phyloP scores from a whole-genome alignment of 352 stramenopile species.

The Phytopythium chamaehyphon region DNA sequence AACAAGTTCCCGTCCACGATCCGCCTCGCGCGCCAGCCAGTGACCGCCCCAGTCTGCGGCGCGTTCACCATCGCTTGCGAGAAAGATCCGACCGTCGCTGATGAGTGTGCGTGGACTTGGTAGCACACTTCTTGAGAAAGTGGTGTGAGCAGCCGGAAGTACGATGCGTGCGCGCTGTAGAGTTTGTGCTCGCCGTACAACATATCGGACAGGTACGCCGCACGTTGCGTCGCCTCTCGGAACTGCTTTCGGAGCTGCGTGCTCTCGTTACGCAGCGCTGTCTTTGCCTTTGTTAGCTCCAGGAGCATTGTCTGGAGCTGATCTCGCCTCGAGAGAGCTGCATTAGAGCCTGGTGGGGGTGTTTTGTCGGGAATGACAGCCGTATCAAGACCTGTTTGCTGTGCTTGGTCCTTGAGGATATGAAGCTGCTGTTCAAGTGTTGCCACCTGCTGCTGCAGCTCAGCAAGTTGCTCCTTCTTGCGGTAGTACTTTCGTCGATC shows the following conservation, averaged over 20 bases:
- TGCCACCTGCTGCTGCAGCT: no score
- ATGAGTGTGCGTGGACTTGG: slow-evolving; percentile 9
- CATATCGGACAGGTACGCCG: slow-evolving; percentile 15
- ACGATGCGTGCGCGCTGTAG: slow-evolving; percentile 11
- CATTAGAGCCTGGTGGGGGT: no score
- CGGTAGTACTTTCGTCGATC: slow-evolving; percentile 27
- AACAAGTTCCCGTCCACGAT: slow-evolving; percentile 9
- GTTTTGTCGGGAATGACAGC: no score
- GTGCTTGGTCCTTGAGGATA: no score
- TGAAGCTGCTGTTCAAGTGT: no score
- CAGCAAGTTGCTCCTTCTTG: slow-evolving; percentile 12
- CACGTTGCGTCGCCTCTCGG: slow-evolving; percentile 5
- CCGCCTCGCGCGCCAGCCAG: slow-evolving; percentile 21
- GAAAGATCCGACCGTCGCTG: slow-evolving; percentile 8
- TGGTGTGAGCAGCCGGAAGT: slow-evolving; percentile 24
- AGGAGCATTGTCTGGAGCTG: not conserved
- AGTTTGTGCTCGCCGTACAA: slow-evolving; percentile 20
- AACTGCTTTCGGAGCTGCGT: slow-evolving; percentile 21
- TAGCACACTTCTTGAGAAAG: slow-evolving; percentile 17
- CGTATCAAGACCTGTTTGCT: no score
- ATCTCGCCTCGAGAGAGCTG: no score
- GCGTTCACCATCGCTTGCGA: slow-evolving; percentile 9
- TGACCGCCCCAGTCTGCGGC: slow-evolving; percentile 12
- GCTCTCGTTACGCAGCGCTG: slow-evolving; percentile 19
- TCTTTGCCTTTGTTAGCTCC: not conserved